These are phyloP conservation scores for Vanrija pseudolonga DNA, from an alignment of 1,284 basidiomycete species.

Conservation along the genomic window DNA sequence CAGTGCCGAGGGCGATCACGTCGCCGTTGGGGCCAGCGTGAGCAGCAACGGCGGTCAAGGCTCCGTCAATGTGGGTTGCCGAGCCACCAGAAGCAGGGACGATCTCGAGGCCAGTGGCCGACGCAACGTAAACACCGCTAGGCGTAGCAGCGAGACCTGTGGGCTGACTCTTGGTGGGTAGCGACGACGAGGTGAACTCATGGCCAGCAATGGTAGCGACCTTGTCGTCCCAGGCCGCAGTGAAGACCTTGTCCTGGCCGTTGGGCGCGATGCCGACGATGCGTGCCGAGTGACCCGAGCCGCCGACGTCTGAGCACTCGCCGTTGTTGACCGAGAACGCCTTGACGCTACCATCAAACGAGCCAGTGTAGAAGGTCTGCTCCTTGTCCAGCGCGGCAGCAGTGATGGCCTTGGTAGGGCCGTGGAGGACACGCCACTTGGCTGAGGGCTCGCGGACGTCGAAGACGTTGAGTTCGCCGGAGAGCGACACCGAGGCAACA, in stretches of 20 bases:
- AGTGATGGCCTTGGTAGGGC: constrained; percentile 75
- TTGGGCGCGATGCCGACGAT: constrained; percentile 60
- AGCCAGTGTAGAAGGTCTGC: constrained; percentile 71
- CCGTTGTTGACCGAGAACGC: constrained; percentile 53
- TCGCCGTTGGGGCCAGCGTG: constrained; percentile 25
- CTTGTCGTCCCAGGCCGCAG: constrained; percentile 75
- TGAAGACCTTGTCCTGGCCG: constrained; percentile 58
- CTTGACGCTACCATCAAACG: constrained; percentile 75
- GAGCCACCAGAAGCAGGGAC: constrained; percentile 23
- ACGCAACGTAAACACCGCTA: constrained; percentile 66
- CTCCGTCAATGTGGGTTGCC: constrained; percentile 15
- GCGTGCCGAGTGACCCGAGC: constrained; percentile 66
- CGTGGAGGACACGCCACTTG: constrained; percentile 59
- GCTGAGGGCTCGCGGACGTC: constrained; percentile 66
- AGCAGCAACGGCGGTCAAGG: constrained; percentile 39
- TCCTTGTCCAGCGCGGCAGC: constrained; percentile 55
- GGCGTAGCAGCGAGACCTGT: constrained; percentile 63
- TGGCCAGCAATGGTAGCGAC: constrained; percentile 55
- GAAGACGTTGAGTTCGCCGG: constrained; percentile 78
- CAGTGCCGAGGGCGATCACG: constrained; percentile 35
- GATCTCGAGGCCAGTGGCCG: constrained; percentile 63
- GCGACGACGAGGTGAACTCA: constrained; percentile 53
- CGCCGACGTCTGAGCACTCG: constrained; percentile 56
- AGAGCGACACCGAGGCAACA: constrained; percentile 80
- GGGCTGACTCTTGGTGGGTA: constrained; percentile 62